phyloP scores from a whole-genome alignment of 208 protist genomes.

The Leishmania major region DNA sequence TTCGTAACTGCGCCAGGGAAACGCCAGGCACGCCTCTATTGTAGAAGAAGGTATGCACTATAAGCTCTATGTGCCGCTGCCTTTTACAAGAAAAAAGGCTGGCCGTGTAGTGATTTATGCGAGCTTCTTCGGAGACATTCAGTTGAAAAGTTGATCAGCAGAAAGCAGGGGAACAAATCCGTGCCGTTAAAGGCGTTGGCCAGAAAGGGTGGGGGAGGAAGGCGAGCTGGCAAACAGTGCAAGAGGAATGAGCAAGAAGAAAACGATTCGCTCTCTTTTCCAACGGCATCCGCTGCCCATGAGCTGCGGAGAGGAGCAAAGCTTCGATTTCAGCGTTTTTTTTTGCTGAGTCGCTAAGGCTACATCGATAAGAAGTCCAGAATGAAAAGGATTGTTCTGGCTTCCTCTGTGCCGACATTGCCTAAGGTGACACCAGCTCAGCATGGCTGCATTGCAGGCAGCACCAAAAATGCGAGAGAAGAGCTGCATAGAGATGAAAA shows the following conservation, averaged over 20 bases:
- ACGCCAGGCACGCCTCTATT: neutral
- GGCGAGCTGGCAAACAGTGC: neutral
- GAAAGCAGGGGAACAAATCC: neutral
- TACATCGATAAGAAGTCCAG: neutral
- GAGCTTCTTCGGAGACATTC: neutral
- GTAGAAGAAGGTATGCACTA: neutral
- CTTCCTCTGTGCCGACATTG: neutral
- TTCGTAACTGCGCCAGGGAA: neutral
- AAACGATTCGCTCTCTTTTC: neutral
- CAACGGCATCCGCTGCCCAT: neutral
- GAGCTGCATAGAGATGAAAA: neutral
- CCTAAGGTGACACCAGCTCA: neutral
- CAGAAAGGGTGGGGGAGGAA: neutral
- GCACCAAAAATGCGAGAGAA: constrained; percentile 11
- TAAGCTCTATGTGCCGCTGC: neutral
- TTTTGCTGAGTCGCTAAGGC: neutral
- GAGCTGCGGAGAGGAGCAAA: neutral
- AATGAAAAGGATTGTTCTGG: too few relatives aligned
- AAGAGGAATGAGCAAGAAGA: neutral
- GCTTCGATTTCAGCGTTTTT: neutral
- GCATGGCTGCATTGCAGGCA: neutral
- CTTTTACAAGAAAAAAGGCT: neutral
- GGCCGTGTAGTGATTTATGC: neutral
- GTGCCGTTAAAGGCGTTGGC: neutral
- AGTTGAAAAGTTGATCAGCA: neutral